phyloP scores from a whole-genome alignment of 2,329 filamentous ascomycete species.

The Fonsecaea monophora region DNA sequence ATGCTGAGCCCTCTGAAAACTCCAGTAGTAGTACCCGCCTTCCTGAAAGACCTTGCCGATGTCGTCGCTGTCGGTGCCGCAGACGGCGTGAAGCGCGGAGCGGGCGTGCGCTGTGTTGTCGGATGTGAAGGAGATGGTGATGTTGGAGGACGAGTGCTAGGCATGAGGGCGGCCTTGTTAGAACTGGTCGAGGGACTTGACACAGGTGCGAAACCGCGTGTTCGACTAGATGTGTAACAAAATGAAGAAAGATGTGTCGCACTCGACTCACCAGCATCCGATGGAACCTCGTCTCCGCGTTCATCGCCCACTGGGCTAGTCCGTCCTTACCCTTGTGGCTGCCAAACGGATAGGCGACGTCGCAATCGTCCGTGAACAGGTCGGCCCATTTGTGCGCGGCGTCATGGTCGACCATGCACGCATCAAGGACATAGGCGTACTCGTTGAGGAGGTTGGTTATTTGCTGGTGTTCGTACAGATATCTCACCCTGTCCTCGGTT shows the following conservation, averaged over 20 bases:
- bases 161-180: not conserved
- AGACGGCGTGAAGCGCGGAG: constrained; percentile 23
- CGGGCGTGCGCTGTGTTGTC: constrained; percentile 25
- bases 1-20: constrained; percentile 20
- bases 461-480: constrained; percentile 40
- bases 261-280: constrained; percentile 26
- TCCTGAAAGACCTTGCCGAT: constrained; percentile 27
- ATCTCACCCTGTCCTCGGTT: constrained; percentile 20
- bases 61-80: constrained; percentile 24
- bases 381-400: constrained; percentile 21
- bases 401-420: constrained; percentile 23
- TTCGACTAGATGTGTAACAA: too few relatives aligned
- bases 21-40: constrained; percentile 35
- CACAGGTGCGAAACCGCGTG: too few relatives aligned
- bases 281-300: constrained; percentile 25
- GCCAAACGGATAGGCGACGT: constrained; percentile 27
- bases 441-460: constrained; percentile 63
- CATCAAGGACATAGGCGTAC: constrained; percentile 45
- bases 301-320: constrained; percentile 26
- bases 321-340: constrained; percentile 23
- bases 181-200: too few relatives aligned
- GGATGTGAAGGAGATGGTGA: constrained; percentile 22
- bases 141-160: constrained; percentile 30
- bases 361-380: constrained; percentile 31
- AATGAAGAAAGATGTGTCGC: not conserved